Base-by-base conservation (phyloP, 2,329 filamentous ascomycete genomes). In the Cytospora schulzeri region DNA sequence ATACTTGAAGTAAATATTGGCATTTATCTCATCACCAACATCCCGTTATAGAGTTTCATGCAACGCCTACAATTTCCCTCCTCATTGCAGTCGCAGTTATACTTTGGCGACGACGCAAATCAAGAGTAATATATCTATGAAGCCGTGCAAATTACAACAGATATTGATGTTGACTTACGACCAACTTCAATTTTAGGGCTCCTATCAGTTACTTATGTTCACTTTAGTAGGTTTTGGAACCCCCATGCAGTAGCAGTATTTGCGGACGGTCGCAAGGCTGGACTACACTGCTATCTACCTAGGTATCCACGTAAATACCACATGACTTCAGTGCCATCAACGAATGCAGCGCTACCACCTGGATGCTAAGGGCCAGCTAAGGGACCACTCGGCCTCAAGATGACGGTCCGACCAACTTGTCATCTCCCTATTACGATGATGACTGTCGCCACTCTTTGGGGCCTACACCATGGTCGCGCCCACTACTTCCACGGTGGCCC, bases 351-450 rank as follows among this genome's bases (percentile, higher is more conserved):
- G 45, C 45, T 48, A 48, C 45, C n/a, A 15, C 4, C 33, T 35
- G 33, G 33, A 12, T 17, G 14, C 55, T 8, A 41, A 35, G n/a
- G 38, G 22, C 8, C 38, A 17, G 45, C 17, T 5, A 29, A 9
- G 15, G 6, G 22, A 15, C 26, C 24, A 29, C 26, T 57, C 38
- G n/a, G 38, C 55, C 55, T 28, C 14, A 29, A 24, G 29, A 53
- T 45, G 45, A 29, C 45, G 15, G 28, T 26, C 17, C 48, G 45
- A 35, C 55, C 35, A 29, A 22, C 12, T n/a, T 28, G 22, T 22
- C 45, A 58, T 15, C 24, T 29, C 45, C n/a, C n/a, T 45, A 56
- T 41, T 53, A 58, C 22, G 57, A 56, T 57, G 57, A 50, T 56
- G 57, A 52, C 38, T 29, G 28, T 41, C 26, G 57, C 53, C 45